Evolutionary conservation across 345 rosid genomes (phyloP), one percentile per base, ranked within the genome.

Genomic region (Lagerstroemia speciosa): DNA sequence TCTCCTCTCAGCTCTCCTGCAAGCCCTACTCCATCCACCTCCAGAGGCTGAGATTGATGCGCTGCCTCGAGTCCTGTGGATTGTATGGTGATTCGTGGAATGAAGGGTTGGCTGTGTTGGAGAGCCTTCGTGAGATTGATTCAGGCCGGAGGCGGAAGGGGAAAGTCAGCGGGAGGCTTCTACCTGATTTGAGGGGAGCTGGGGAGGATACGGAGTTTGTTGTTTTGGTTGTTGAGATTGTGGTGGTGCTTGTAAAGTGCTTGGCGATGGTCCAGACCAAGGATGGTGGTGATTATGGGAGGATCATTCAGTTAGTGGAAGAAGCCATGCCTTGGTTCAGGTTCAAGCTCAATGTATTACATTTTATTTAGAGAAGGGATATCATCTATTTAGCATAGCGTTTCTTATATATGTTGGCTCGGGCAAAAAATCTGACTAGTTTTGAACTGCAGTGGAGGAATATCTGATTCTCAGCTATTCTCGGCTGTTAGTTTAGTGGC

Each of bases 261-360:
- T 80, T 78, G 53, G 88, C 86, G 1, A 72, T 76, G 83, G 67
- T 71, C 26, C 76, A 72, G 72, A 82, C 85, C 40, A 71, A 65
- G 67, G 90, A 80, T 11, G 65, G 65, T 27, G 70, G 37, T 60
- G 79, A 68, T 73, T 86, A 81, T 72, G 73, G 69, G 57, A 83
- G 61, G 67, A 77, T 75, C 29, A 76, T 89, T 29, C 38, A 64
- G 33, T 63, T 94, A 78, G 81, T 88, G 15, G 81, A 80, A 55
- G 95, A 91, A 81, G 93, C 83, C 30, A 72, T 70, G 62, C 86
- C 69, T 16, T 94, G 99, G 93, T 81, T 83, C 78, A 72, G 89
- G 98, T 93, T 26, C 68, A 79, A 74, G 58, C 1, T 11, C 45
- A 69, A 43, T 46, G 69, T 64, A 20, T 33, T 34, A 31, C 24